Evolutionary conservation across 352 stramenopile genomes (phyloP).

Genomic region (Phytophthora aleatoria): DNA sequence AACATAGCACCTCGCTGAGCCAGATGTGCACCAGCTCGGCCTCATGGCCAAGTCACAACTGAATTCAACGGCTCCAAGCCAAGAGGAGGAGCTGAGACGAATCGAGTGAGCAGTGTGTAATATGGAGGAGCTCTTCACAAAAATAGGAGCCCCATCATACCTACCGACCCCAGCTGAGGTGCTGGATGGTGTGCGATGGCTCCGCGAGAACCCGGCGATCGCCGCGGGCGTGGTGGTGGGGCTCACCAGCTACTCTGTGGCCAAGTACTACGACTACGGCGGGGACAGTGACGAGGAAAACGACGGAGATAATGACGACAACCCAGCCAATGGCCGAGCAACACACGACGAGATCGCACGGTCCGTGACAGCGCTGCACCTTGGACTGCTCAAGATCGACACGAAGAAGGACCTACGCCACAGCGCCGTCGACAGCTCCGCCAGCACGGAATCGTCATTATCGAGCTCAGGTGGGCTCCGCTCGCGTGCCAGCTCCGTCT

Average conservation of each 20-base stretch:
- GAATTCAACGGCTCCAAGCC: constrained; percentile 31
- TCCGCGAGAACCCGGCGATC: constrained; percentile 69
- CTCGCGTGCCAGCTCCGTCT: constrained; percentile 44
- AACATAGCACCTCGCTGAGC: constrained; percentile 33
- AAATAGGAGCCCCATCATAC: constrained; percentile 60
- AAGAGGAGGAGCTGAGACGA: constrained; percentile 1
- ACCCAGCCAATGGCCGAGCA: constrained; percentile 1
- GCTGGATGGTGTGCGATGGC: constrained; percentile 62
- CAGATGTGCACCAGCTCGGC: constrained; percentile 9
- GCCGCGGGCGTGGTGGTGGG: constrained; percentile 68
- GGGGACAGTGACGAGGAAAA: constrained; percentile 40
- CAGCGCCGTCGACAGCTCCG: constrained; percentile 28
- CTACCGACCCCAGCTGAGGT: constrained; percentile 69
- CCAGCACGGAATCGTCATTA: constrained; percentile 36
- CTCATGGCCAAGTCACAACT: constrained; percentile 17
- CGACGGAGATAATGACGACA: constrained; percentile 4
- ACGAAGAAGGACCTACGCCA: constrained; percentile 26
- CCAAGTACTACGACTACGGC: constrained; percentile 63
- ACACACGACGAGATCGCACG: constrained; percentile 55
- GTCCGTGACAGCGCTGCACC: constrained; percentile 52
- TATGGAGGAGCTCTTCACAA: constrained; percentile 47
- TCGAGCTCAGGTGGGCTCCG: constrained; percentile 35
- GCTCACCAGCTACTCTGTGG: constrained; percentile 70
- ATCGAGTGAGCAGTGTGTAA: constrained; percentile 1
- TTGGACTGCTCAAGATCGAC: constrained; percentile 43